Evolutionary conservation across 2,329 filamentous ascomycete genomes (phyloP), one percentile per base, ranked within the genome.

Genomic region (Aspergillus sp.): DNA sequence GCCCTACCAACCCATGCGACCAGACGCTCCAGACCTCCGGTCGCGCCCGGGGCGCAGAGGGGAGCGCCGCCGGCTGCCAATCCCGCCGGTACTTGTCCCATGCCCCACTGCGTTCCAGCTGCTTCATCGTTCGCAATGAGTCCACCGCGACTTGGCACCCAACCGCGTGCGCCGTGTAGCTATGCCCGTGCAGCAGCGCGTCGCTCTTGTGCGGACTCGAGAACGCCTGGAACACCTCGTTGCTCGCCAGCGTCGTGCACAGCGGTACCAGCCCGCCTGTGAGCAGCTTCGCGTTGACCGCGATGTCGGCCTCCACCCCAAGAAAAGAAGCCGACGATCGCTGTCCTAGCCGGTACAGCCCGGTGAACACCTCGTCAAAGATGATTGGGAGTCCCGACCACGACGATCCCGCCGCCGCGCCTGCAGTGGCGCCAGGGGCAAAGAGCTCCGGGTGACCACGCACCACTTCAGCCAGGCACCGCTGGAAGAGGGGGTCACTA

Each of bases 341-440:
- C 41, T 87, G 85, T 2, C 92, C 91, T 0, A 96, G 86, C 12
- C 92, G 90, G 73, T 93, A 93, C 4, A 96, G 80, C 1, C 91
- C 91, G 0, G 91, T 94, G 76, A 96, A 96, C 38, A 96, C 91
- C 72, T 96, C 92, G 71, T 96, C 91, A 65, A 92, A 91, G 66
- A 96, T 82, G 41, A 96, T 79, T 0, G 92, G 91, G 4, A 96
- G 83, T 2, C 91, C 91, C 1, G 82, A 81, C 91, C 91, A 96
- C 17, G 69, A 65, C 56, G 32, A 36, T 36, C 69, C 61, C 6
- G 52, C 53, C 30, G 21, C 17, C 17, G 19, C 21, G 13, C 21
- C n/a, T 5, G 56, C n/a, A 41, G 19, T 38, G 23, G 39, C n/a
- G 39, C 47, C 10, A 56, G 63, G 48, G 49, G 77, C 74, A 66